Base-by-base conservation (phyloP, 2,329 filamentous ascomycete genomes). In the Cladosporium sp. region DNA sequence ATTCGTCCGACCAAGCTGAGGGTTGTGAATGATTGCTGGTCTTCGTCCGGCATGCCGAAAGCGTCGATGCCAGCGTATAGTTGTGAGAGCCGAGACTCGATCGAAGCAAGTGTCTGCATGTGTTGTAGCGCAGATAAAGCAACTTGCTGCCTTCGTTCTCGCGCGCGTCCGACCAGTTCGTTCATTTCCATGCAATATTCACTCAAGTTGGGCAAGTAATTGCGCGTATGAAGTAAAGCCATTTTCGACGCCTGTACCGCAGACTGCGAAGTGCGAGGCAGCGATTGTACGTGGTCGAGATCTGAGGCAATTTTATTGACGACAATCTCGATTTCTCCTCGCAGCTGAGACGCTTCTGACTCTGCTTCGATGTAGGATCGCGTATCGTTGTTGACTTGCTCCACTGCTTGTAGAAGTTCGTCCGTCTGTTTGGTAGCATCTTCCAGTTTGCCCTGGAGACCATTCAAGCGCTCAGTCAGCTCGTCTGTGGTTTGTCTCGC, bases 281-380 rank as follows among this genome's bases (percentile, higher is more conserved):
- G 84, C 5, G 80, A 78, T 39, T 89, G 73, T 9, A 89, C 82
- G 57, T 88, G 85, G 58, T 90, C 85, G 63, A 89, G 88, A 68
- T 97, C 93, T 5, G 85, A 88, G 42, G 85, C 83, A 43, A 99
- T 87, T 70, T 96, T 96, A 61, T 84, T 89, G 45, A 85, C 84
- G 50, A 97, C 78, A 0, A 88, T 86, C 64, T 92, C 85, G 38
- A 97, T 89, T 65, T 97, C 93, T 54, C 89, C 80, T 43, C 93
- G 75, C 6, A 96, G 73, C 55, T 86, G 83, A 18, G 74, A 69
- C 4, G 86, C 78, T 57, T 91, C 87, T 43, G 82, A 62, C 18
- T 53, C 53, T 50, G 55, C 58, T 55, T 54, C 59, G 47, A 43
- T 52, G 43, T 51, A 48, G 7, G 39, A 54, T 47, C 30, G 36